Percentiles rank a stretch among this genome's conserved stretches.
Conservation (phyloP, 1,284 basidiomycete genomes). For the Somion occarium region DNA sequence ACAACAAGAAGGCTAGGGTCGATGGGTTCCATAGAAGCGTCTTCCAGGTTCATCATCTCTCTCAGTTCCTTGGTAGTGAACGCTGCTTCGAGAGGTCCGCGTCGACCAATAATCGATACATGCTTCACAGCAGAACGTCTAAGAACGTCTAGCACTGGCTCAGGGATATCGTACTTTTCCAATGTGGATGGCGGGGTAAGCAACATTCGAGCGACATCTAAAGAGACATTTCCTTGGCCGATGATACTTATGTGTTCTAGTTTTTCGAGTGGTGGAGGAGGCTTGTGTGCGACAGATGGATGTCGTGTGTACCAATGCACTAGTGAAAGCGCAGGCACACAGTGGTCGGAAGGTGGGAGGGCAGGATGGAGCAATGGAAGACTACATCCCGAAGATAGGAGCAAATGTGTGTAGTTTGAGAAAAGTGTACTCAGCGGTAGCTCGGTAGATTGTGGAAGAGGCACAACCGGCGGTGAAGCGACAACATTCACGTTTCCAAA, state of each 20-base stretch:
- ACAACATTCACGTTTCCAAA: conserved; percentile 91
- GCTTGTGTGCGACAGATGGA: conserved; percentile 53
- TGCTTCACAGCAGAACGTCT: conserved; percentile 61
- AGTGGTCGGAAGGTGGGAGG: conserved; percentile 48
- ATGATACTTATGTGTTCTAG: conserved; percentile 78
- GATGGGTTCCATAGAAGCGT: conserved; percentile 66
- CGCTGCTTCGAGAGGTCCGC: conserved; percentile 87
- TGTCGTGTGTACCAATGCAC: conserved; percentile 99
- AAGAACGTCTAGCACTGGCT: conserved; percentile 70
- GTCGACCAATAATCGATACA: conserved; percentile 81
- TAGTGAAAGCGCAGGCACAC: conserved; percentile 78
- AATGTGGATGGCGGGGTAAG: conserved; percentile 66
- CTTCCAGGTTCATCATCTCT: conserved; percentile 80
- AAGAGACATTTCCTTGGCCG: conserved; percentile 94
- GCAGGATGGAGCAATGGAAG: conserved; percentile 53
- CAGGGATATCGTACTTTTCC: conserved; percentile 77
- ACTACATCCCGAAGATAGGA: conserved; percentile 81
- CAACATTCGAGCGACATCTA: conserved; percentile 92
- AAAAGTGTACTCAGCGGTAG: conserved; percentile 57
- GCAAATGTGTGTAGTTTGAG: conserved; percentile 73
- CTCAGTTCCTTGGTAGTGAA: conserved; percentile 95
- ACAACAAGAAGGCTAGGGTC: conserved; percentile 38
- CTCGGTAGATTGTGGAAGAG: conserved; percentile 44
- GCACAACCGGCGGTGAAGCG: conserved; percentile 15
- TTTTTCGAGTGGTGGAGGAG: conserved; percentile 57